Evolutionary conservation across 495 filamentous ascomycete species (phyloP).

Genomic region (Zalerion maritima): DNA sequence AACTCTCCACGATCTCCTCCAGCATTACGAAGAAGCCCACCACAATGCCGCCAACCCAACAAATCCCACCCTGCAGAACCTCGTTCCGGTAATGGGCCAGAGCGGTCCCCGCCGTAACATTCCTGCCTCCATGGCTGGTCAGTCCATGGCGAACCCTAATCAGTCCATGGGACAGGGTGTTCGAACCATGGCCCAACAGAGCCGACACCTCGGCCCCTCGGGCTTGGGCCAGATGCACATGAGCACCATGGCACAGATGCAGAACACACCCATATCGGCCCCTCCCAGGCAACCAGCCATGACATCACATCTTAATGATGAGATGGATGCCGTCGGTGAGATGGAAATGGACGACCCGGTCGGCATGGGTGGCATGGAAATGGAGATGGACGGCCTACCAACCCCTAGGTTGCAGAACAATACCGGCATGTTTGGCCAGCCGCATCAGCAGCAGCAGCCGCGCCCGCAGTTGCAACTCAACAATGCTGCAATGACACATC

Average conservation of each 20-base stretch:
- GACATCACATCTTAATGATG: slow-evolving; percentile 39
- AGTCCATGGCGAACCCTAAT: too few relatives aligned
- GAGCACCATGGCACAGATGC: slow-evolving; percentile 13
- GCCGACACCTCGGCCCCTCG: not conserved
- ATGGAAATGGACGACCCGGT: slow-evolving; percentile 93
- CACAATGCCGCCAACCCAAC: slow-evolving; percentile 29
- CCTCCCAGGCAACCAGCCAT: slow-evolving; percentile 11
- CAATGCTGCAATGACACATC: slow-evolving; percentile 48
- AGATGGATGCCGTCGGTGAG: slow-evolving; percentile 78
- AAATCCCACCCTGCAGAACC: slow-evolving; percentile 18
- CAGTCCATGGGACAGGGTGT: too few relatives aligned
- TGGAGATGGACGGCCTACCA: slow-evolving; percentile 41
- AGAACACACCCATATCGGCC: slow-evolving; percentile 19
- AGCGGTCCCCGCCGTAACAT: not conserved
- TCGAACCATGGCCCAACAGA: too few relatives aligned
- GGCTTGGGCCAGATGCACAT: slow-evolving; percentile 13
- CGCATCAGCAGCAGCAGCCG: too few relatives aligned
- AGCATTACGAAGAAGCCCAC: slow-evolving; percentile 93
- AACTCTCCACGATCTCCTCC: slow-evolving; percentile 83
- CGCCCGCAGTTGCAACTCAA: slow-evolving; percentile 61
- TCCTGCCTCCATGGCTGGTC: not conserved
- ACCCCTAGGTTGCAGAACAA: slow-evolving; percentile 46
- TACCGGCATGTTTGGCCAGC: slow-evolving; percentile 52
- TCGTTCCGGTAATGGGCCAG: slow-evolving; percentile 7
- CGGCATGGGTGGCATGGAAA: too few relatives aligned